Evolutionary conservation across 768 basidiomycete genomes (phyloP), one percentile per base, ranked within the genome.

Genomic region (Trametes cubensis): DNA sequence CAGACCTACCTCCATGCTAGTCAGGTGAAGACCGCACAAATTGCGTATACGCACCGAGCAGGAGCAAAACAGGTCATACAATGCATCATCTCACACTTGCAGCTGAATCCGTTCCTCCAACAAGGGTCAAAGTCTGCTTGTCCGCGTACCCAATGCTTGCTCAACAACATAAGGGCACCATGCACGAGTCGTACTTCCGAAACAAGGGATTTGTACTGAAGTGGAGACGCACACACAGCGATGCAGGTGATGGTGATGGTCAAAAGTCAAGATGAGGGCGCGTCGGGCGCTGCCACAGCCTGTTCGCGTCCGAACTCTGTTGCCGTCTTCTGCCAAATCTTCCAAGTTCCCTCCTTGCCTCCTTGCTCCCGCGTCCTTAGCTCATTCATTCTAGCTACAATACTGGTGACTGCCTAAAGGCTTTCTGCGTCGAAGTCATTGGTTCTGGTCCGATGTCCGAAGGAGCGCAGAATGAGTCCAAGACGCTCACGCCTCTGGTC

Each of bases 401-500:
- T 20, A 10, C 44, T 47, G 55, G 45, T 45, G 10, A 14, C 40
- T 17, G 11, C 6, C 14, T 30, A 3, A 17, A 6, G 25, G 26
- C 28, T 47, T 4, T 1, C 39, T 20, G 14, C 15, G 25, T 13
- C 51, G 7, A 20, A 18, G n/a, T 10, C 40, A 7, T 40, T 42
- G 25, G 21, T 39, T 23, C 34, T 34, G 6, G 6, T 34, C 20
- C 8, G 3, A 62, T 62, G 61, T 56, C 61, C 13, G 61, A 62
- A 14, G 61, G 39, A 28, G 50, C 17, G 20, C 50, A 58, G 23
- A 45, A 58, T 58, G 51, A 28, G 25, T 15, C 51, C 46, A 63
- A 63, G 61, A 52, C 42, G 38, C 62, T 59, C 45, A 40, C 56
- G 23, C 62, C 56, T 34, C 14, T 59, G 28, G 40, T 46, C 21